Conservation (phyloP, 2,329 filamentous ascomycete species). For the Sclerotinia sclerotiorum region DNA sequence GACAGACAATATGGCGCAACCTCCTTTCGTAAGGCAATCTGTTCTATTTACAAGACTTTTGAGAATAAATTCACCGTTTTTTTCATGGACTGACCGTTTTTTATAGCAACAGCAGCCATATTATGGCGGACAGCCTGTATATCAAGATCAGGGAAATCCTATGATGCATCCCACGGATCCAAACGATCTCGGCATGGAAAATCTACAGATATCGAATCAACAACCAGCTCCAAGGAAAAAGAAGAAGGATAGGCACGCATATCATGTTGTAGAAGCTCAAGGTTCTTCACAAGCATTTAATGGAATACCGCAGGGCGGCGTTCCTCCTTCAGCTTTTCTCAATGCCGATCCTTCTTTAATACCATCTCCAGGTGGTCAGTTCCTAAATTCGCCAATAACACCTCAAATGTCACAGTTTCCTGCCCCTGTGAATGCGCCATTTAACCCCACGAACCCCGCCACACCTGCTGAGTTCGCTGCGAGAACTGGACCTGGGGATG, state of each 20-base stretch:
- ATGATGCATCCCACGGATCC: constrained; percentile 17
- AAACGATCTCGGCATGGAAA: constrained; percentile 23
- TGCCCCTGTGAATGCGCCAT: constrained; percentile 54
- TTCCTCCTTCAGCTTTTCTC: constrained; percentile 56
- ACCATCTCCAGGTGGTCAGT: constrained; percentile 47
- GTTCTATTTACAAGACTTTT: constrained; percentile 11
- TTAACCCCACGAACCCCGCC: constrained; percentile 46
- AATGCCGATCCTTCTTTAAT: constrained; percentile 52
- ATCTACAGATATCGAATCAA: constrained; percentile 24
- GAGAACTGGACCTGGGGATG: constrained; percentile 43
- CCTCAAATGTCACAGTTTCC: constrained; percentile 60
- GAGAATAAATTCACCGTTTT: neutral
- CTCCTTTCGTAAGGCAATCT: constrained; percentile 24
- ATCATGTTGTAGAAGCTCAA: constrained; percentile 79
- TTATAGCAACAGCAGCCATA: constrained; percentile 17
- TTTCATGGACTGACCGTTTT: constrained; percentile 3
- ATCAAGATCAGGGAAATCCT: constrained; percentile 8
- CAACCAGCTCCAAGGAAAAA: constrained; percentile 55
- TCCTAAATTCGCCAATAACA: constrained; percentile 47
- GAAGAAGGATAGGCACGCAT: constrained; percentile 94
- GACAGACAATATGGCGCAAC: constrained; percentile 23
- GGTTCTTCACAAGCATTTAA: constrained; percentile 69
- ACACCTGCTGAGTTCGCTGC: constrained; percentile 50
- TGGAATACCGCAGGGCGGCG: constrained; percentile 60
- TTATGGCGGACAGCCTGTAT: constrained; percentile 19